phyloP scores from a whole-genome alignment of 192 early-diverging fungal genomes.

The Powellomyces hirtus region DNA sequence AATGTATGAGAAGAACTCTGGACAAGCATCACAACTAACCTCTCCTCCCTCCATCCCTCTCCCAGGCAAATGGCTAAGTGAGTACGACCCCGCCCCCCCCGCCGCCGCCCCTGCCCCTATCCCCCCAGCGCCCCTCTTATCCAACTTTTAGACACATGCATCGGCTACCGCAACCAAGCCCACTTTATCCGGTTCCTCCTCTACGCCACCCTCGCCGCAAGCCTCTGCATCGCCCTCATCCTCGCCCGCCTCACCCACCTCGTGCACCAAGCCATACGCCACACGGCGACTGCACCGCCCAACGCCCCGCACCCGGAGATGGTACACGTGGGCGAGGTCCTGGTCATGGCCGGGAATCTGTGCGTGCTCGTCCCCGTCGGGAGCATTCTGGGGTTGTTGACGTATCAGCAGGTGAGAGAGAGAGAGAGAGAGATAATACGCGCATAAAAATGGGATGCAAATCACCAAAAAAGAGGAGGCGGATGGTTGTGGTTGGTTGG shows the following conservation, averaged over 20 bases:
- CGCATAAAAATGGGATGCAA: too few relatives aligned
- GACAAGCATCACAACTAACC: too few relatives aligned
- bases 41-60: background rate
- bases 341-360: conserved; percentile 17
- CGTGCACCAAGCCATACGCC: background rate
- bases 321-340: background rate
- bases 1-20: too few relatives aligned
- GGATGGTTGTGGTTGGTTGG: too few relatives aligned
- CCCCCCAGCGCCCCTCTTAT: too few relatives aligned
- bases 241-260: conserved; percentile 2
- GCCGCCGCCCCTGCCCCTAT: too few relatives aligned
- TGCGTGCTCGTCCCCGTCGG: conserved; percentile 10
- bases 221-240: conserved; percentile 3
- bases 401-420: conserved; percentile 18
- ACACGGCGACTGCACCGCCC: background rate
- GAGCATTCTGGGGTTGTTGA: conserved; percentile 16
- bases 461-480: too few relatives aligned
- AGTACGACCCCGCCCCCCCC: too few relatives aligned
- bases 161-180: conserved; percentile 15
- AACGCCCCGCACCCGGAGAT: too few relatives aligned
- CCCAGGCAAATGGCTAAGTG: conserved; percentile 21
- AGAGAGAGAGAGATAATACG: background rate
- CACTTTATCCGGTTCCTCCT: conserved; percentile 24
- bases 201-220: conserved; percentile 4
- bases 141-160: conserved; percentile 31